phyloP scores from a whole-genome alignment of 306 rosid genomes.

The Hippophae rhamnoides region DNA sequence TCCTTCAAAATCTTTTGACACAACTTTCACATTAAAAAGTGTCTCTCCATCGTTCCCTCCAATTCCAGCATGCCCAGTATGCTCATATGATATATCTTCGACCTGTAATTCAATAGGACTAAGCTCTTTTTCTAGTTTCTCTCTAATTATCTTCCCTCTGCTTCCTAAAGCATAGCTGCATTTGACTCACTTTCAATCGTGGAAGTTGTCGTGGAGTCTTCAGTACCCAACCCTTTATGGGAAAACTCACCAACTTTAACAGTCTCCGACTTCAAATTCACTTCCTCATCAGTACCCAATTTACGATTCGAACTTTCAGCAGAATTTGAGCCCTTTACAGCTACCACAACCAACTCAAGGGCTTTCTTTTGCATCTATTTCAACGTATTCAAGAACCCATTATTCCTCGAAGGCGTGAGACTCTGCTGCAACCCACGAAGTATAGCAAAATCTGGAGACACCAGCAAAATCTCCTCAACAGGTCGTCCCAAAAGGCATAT shows the following conservation, averaged over 20 bases:
- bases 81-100: constrained; percentile 77
- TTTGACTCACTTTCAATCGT: background rate
- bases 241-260: constrained; percentile 16
- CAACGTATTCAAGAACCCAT: constrained; percentile 88
- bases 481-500: constrained; percentile 58
- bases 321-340: constrained; percentile 28
- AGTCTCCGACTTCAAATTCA: no score
- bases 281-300: no score
- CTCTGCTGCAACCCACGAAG: constrained; percentile 89
- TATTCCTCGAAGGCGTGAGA: constrained; percentile 76
- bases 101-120: constrained; percentile 48
- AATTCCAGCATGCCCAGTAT: constrained; percentile 69
- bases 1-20: constrained; percentile 66
- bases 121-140: constrained; percentile 51
- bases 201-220: constrained; percentile 5
- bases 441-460: constrained; percentile 69
- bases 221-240: constrained; percentile 12
- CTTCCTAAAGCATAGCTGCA: constrained; percentile 30
- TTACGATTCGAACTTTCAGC: no score
- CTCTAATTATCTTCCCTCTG: constrained; percentile 76
- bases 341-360: constrained; percentile 38
- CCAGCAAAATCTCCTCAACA: constrained; percentile 44
- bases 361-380: constrained; percentile 88
- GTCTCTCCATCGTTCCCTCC: constrained; percentile 74
- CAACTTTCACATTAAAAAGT: constrained; percentile 69